Evolutionary conservation across 768 basidiomycete species (phyloP), one percentile per base, ranked within the genome.

Genomic region (Pilatotrama ljubarskyi): DNA sequence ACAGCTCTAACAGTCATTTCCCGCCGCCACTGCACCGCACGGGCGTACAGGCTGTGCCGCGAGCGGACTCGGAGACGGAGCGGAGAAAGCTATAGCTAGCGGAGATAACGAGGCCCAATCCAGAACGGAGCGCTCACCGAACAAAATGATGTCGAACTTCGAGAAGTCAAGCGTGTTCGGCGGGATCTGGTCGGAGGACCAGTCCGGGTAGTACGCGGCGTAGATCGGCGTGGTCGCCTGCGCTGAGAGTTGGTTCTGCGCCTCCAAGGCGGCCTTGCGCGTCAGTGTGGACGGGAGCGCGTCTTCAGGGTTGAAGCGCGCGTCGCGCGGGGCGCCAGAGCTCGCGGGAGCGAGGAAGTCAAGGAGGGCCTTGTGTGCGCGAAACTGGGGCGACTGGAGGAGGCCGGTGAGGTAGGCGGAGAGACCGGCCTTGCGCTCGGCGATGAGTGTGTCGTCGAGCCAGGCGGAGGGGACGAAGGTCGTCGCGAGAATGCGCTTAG

Each of bases 71-170:
- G 29, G 29, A 32, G 29, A 32, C 29, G 29, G 29, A 32, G 29
- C 29, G 29, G 29, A 32, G 5, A 5, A 4, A 10, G 29, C 4
- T 4, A 10, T 32, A 32, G 29, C 29, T 10, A 32, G 49, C 61
- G 61, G 61, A 14, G 51, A 61, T 61, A 51, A 49, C 43, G 54
- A 36, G 49, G 24, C 49, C 11, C 18, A 43, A 5, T 20, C 5
- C 20, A 44, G 58, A 22, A 11, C 8, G 20, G n/a, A 42, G 43
- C 20, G 65, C 76, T 59, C 46, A 86, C 85, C 83, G 60, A 85
- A 89, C 70, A 85, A 84, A 43, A 89, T 73, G 55, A 87, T 79
- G 70, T 90, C 85, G 65, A 87, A 87, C 68, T 84, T 80, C 59
- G 78, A 79, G 69, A 78, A 91, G 68, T 90, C 81, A 44, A 91